A percentile compares a stretch with the other conserved stretches of the same genome.
Conservation (phyloP, 352 stramenopile species). For the Pythium brachiatum region DNA sequence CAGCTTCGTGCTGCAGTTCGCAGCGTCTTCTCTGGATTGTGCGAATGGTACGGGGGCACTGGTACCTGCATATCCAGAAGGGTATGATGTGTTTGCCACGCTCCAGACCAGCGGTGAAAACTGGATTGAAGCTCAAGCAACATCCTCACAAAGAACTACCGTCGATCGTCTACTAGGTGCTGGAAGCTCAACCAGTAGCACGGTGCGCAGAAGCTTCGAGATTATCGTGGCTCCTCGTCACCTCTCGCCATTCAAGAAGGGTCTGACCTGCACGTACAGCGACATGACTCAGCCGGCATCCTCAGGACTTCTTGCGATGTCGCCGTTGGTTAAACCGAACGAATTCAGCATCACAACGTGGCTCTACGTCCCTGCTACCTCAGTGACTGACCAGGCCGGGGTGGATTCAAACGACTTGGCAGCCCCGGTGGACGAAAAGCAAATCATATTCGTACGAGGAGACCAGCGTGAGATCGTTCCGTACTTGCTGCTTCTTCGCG, state of each 20-base stretch:
- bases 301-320: conserved; percentile 35
- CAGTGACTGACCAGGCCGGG: not conserved
- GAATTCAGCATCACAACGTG: conserved; percentile 90
- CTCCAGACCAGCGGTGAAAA: not conserved
- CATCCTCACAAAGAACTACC: not conserved
- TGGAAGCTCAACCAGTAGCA: conserved; percentile 11
- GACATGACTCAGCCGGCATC: conserved; percentile 39
- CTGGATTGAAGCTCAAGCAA: not conserved
- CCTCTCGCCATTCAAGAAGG: conserved; percentile 58
- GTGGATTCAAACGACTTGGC: not conserved
- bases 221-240: conserved; percentile 53
- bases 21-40: not conserved
- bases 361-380: conserved; percentile 46
- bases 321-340: conserved; percentile 53
- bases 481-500: conserved; percentile 53
- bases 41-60: too few species aligned
- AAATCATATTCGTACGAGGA: conserved; percentile 77
- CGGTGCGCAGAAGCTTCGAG: conserved; percentile 60
- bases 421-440: conserved; percentile 21
- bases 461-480: conserved; percentile 55
- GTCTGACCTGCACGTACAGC: conserved; percentile 54
- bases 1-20: conserved; percentile 5
- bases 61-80: conserved; percentile 7
- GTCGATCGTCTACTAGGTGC: not conserved
- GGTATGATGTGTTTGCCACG: conserved; percentile 6